These are phyloP conservation scores for Brassica incana DNA, from an alignment of 345 rosid species.

Conservation along the genomic window DNA sequence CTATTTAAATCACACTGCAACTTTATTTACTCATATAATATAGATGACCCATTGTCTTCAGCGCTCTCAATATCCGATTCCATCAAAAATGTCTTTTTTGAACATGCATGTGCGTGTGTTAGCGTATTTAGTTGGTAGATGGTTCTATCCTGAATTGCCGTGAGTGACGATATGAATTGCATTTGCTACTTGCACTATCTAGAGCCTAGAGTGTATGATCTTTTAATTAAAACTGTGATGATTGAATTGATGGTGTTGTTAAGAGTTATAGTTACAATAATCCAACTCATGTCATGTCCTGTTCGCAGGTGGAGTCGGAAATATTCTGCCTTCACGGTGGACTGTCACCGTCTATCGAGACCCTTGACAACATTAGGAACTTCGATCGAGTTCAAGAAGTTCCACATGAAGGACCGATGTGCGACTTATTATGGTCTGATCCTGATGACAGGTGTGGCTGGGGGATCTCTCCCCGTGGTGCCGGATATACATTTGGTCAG, in stretches of 20 bases:
- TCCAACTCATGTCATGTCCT: conserved; percentile 12
- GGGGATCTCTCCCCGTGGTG: conserved; percentile 99
- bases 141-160: neutral
- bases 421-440: conserved; percentile 98
- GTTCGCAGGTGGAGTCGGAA: conserved; percentile 87
- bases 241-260: conserved; percentile 1
- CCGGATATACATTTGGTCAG: conserved; percentile 98
- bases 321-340: conserved; percentile 99
- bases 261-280: conserved; percentile 8
- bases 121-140: neutral
- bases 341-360: conserved; percentile 92
- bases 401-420: conserved; percentile 99
- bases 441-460: conserved; percentile 98
- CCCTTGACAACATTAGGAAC: conserved; percentile 88
- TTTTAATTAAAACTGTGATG: neutral
- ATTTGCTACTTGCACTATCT: neutral
- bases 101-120: neutral
- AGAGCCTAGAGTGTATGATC: neutral
- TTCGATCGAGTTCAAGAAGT: conserved; percentile 98
- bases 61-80: neutral
- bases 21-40: neutral
- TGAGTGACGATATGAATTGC: neutral
- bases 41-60: neutral
- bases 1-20: neutral
- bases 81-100: neutral